Percentiles rank a stretch among this genome's conserved stretches.
These are phyloP conservation scores for Pistacia atlantica DNA, from an alignment of 345 rosid genomes.

Conservation along the genomic window DNA sequence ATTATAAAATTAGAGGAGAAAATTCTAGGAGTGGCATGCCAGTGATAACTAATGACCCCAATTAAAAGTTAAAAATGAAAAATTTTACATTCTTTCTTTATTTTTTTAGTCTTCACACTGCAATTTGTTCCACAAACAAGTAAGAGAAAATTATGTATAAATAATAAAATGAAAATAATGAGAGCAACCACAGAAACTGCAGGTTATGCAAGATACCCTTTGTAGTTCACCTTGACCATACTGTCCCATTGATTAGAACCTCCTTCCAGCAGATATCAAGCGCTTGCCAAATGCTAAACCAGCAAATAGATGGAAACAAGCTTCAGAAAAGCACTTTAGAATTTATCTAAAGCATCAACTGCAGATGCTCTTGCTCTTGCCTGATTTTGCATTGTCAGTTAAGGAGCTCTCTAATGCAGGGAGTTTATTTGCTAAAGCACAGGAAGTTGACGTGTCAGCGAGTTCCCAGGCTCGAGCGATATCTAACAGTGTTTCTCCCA, in stretches of 20 bases:
- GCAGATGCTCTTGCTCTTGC: conserved; percentile 43
- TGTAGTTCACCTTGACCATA: conserved; percentile 90
- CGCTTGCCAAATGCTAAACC: conserved; percentile 85
- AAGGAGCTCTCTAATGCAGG: conserved; percentile 56
- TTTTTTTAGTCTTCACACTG: neutral
- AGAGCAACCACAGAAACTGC: conserved; percentile 25
- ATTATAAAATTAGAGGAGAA: neutral
- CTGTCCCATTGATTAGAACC: conserved; percentile 91
- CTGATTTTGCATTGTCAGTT: conserved; percentile 62
- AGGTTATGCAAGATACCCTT: conserved; percentile 50
- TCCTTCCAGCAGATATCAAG: conserved; percentile 74
- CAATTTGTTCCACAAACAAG: neutral
- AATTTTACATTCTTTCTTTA: neutral
- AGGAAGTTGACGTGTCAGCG: conserved; percentile 74
- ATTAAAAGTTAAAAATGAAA: neutral
- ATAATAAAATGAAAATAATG: neutral
- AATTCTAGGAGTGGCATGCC: neutral
- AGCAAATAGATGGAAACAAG: conserved; percentile 31
- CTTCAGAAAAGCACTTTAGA: conserved; percentile 28
- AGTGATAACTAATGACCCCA: neutral
- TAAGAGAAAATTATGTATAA: conserved; percentile 1
- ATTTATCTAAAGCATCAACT: conserved; percentile 23
- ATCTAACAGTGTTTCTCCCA: conserved; percentile 71
- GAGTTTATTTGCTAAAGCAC: conserved; percentile 54
- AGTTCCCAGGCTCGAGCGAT: conserved; percentile 83